These are phyloP conservation scores for Arachnomyces sp. DNA, from an alignment of 2,329 filamentous ascomycete genomes.

Conservation along the genomic window DNA sequence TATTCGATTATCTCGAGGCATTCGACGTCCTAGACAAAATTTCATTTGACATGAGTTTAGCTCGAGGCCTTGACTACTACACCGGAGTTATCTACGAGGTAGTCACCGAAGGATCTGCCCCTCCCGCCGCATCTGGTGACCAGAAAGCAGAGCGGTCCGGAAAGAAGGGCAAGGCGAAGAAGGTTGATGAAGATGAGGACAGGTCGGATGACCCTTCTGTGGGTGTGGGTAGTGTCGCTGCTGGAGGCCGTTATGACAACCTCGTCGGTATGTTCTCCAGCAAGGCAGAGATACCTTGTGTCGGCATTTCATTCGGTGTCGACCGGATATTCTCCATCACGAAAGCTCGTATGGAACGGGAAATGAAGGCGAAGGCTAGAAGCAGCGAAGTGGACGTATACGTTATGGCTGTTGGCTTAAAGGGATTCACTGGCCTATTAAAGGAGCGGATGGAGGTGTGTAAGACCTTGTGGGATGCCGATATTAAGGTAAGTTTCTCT, in stretches of 20 bases:
- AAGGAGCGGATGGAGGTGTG: slow-evolving; percentile 77
- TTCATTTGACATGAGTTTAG: slow-evolving; percentile 83
- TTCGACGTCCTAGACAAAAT: slow-evolving; percentile 65
- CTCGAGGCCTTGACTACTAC: slow-evolving; percentile 87
- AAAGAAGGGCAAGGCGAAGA: slow-evolving; percentile 47
- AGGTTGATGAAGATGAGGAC: slow-evolving; percentile 54
- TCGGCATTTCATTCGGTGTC: slow-evolving; percentile 87
- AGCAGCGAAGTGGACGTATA: slow-evolving; percentile 78
- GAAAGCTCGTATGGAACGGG: slow-evolving; percentile 62
- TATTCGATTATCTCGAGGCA: slow-evolving; percentile 74
- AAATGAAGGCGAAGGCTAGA: slow-evolving; percentile 50
- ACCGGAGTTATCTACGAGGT: slow-evolving; percentile 88
- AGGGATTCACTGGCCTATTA: slow-evolving; percentile 70
- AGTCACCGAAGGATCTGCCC: slow-evolving; percentile 69
- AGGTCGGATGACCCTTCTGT: slow-evolving; percentile 70
- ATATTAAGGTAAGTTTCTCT: slow-evolving; percentile 57
- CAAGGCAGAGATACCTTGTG: slow-evolving; percentile 78
- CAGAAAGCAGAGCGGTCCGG: slow-evolving; percentile 34
- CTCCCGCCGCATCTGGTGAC: slow-evolving; percentile 34
- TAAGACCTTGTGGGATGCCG: slow-evolving; percentile 71
- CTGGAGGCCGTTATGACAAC: slow-evolving; percentile 85
- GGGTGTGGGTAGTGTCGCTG: slow-evolving; percentile 79
- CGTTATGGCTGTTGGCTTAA: slow-evolving; percentile 90
- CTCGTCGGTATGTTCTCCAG: slow-evolving; percentile 89
- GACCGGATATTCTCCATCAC: slow-evolving; percentile 92